phyloP scores from a whole-genome alignment of 768 basidiomycete species.

The Phanerochaete sordida region DNA sequence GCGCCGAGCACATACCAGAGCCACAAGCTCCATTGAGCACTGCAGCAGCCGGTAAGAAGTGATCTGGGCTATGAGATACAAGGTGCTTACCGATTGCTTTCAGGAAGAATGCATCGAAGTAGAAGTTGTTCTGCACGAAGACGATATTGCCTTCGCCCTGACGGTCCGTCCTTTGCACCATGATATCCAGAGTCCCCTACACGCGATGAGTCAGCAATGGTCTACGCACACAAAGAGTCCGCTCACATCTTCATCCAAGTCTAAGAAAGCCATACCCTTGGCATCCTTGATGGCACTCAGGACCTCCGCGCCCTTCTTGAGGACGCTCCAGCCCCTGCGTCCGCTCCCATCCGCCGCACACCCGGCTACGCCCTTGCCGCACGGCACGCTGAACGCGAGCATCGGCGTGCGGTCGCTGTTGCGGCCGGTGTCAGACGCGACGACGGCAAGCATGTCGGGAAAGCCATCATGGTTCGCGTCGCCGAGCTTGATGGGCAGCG shows the following conservation, averaged over 20 bases:
- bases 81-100: slow-evolving; percentile 80
- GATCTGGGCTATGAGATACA: background rate
- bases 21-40: slow-evolving; percentile 93
- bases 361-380: slow-evolving; percentile 49
- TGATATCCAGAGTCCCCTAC: slow-evolving; percentile 88
- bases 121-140: slow-evolving; percentile 96
- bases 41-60: slow-evolving; percentile 25
- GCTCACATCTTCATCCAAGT: slow-evolving; percentile 94
- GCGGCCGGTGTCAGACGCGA: slow-evolving; percentile 40
- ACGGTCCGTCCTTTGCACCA: slow-evolving; percentile 79
- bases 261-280: slow-evolving; percentile 72
- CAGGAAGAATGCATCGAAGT: slow-evolving; percentile 97
- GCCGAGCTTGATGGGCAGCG: slow-evolving; percentile 77
- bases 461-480: slow-evolving; percentile 94
- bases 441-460: slow-evolving; percentile 75
- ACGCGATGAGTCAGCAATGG: background rate
- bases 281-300: slow-evolving; percentile 76
- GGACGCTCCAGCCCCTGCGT: slow-evolving; percentile 61
- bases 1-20: slow-evolving; percentile 69
- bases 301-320: slow-evolving; percentile 53
- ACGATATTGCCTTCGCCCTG: slow-evolving; percentile 59
- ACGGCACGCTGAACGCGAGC: slow-evolving; percentile 63
- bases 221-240: background rate
- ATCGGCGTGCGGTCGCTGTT: slow-evolving; percentile 47
- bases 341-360: slow-evolving; percentile 49